Evolutionary conservation across 176 grass and related monocot genomes (phyloP).

Genomic region (Oryza brachyantha): DNA sequence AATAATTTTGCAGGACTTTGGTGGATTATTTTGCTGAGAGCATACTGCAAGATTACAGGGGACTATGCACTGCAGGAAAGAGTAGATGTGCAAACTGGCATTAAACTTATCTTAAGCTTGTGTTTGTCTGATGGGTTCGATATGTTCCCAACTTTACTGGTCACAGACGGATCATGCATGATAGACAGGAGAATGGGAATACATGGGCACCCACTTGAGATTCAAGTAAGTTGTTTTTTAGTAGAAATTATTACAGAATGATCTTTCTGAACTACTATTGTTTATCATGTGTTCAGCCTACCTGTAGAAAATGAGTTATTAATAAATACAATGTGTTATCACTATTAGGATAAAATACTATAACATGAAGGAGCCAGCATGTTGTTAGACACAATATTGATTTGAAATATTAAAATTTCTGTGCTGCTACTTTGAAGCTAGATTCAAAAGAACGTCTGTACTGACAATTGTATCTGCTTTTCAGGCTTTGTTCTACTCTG

Average conservation of each 20-base stretch:
- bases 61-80: conserved; percentile 65
- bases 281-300: neutral
- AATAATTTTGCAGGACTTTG: conserved; percentile 55
- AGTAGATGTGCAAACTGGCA: conserved; percentile 81
- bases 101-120: conserved; percentile 69
- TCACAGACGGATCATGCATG: conserved; percentile 90
- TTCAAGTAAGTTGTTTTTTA: conserved; percentile 54
- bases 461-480: conserved; percentile 25
- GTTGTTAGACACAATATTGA: neutral
- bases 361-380: neutral
- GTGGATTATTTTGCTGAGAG: conserved; percentile 88
- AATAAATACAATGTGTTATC: neutral
- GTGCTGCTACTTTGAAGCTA: neutral
- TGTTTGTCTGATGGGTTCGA: conserved; percentile 85
- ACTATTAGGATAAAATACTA: neutral
- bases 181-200: conserved; percentile 87
- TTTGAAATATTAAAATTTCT: neutral
- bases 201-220: conserved; percentile 90
- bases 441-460: neutral
- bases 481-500: conserved; percentile 81
- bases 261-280: conserved; percentile 1
- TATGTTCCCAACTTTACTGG: conserved; percentile 81
- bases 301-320: neutral
- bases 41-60: conserved; percentile 81
- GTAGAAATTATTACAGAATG: neutral